Evolutionary conservation across 1,284 basidiomycete species (phyloP).

Genomic region (Trametes sp.): DNA sequence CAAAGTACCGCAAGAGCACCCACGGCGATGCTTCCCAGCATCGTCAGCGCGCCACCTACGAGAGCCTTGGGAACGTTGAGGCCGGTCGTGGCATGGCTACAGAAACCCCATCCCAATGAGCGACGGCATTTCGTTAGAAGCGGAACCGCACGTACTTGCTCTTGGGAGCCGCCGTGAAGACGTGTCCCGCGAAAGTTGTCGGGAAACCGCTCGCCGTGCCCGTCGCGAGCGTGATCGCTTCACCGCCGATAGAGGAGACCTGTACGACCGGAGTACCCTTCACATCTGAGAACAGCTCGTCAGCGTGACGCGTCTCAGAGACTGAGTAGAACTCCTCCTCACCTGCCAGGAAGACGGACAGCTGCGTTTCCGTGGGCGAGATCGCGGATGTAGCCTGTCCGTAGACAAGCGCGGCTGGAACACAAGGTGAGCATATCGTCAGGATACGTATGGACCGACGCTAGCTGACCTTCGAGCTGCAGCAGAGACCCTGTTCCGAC

Average conservation of each 20-base stretch:
- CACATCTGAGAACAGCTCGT: neutral
- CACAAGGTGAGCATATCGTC: neutral
- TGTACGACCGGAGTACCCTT: slow-evolving; percentile 35
- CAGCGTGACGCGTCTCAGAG: too few relatives aligned
- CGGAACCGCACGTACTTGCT: slow-evolving; percentile 10
- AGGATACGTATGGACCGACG: too few relatives aligned
- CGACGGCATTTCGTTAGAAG: neutral
- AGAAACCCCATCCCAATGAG: neutral
- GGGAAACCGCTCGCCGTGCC: slow-evolving; percentile 27
- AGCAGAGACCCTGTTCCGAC: neutral
- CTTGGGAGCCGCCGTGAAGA: slow-evolving; percentile 29
- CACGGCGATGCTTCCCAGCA: slow-evolving; percentile 9
- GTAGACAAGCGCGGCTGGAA: neutral
- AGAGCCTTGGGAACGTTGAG: slow-evolving; percentile 3
- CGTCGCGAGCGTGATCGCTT: slow-evolving; percentile 30
- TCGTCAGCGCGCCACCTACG: slow-evolving; percentile 4
- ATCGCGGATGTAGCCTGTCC: neutral
- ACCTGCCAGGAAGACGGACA: slow-evolving; percentile 18
- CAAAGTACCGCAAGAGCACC: slow-evolving; percentile 20
- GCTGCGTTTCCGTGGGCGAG: slow-evolving; percentile 6
- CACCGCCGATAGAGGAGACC: slow-evolving; percentile 33
- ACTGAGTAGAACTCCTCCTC: too few relatives aligned
- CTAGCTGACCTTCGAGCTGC: slow-evolving; percentile 4
- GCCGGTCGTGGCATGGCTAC: slow-evolving; percentile 8
- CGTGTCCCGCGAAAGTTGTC: slow-evolving; percentile 38